These are phyloP conservation scores for Paracoccidioides brasiliensis DNA, from an alignment of 2,329 filamentous ascomycete genomes.

Conservation along the genomic window DNA sequence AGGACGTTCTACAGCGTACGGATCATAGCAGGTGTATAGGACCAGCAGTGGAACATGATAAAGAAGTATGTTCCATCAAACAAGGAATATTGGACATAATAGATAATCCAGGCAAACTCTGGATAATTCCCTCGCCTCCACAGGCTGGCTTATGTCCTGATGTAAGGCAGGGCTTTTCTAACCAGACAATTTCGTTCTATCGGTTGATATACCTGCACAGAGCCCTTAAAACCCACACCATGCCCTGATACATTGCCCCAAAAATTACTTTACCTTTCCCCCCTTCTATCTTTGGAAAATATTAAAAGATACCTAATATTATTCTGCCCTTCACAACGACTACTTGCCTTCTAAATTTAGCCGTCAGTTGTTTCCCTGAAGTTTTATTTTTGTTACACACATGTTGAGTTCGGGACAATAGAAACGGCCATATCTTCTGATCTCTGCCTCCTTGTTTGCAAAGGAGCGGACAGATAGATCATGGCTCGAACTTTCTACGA, in stretches of 20 bases:
- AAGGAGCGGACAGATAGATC: constrained; percentile 6
- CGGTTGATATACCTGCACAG: not conserved
- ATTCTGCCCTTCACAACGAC: not conserved
- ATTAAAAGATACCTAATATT: not conserved
- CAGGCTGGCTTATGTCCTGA: not conserved
- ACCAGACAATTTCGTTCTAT: not conserved
- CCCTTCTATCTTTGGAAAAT: not conserved
- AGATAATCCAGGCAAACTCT: not conserved
- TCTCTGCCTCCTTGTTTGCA: not conserved
- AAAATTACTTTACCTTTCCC: not conserved
- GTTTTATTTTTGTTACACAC: not conserved
- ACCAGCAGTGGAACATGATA: not conserved
- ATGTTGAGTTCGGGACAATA: constrained; percentile 2
- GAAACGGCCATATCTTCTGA: constrained; percentile 4
- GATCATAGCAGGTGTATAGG: not conserved
- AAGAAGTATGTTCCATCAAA: not conserved
- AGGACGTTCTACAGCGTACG: not conserved
- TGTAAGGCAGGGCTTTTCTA: not conserved
- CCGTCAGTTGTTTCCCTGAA: not conserved
- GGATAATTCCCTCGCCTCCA: not conserved
- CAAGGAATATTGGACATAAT: not conserved
- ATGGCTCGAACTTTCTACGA: constrained; percentile 17
- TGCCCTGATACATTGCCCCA: not conserved
- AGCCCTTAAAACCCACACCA: not conserved
- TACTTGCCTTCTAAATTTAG: not conserved